These are phyloP conservation scores for Aureobasidium lini DNA, from an alignment of 2,329 filamentous ascomycete species.

Conservation along the genomic window DNA sequence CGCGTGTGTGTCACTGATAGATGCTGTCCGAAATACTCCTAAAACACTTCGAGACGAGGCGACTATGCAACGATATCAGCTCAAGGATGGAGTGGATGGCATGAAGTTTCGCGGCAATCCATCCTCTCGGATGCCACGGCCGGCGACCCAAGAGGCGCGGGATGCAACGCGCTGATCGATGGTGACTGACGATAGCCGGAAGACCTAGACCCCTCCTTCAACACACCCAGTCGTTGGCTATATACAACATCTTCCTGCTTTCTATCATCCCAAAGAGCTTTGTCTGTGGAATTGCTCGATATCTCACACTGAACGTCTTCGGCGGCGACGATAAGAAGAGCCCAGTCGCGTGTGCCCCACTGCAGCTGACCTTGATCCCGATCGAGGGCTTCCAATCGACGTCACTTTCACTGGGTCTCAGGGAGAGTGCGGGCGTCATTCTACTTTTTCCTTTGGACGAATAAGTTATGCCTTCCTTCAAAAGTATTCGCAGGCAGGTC, in stretches of 20 bases:
- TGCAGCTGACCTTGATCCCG: slow-evolving; percentile 3
- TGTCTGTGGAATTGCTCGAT: neutral
- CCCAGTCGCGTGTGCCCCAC: neutral
- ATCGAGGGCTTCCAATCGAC: neutral
- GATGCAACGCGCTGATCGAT: slow-evolving; percentile 8
- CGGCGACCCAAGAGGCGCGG: neutral
- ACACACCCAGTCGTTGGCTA: neutral
- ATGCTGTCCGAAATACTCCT: neutral
- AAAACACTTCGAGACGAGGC: neutral
- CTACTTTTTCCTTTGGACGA: slow-evolving; percentile 1
- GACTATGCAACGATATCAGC: neutral
- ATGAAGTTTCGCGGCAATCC: neutral
- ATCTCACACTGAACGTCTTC: neutral
- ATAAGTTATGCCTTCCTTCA: slow-evolving; percentile 38
- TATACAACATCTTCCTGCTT: neutral
- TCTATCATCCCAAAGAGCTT: neutral
- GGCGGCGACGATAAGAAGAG: neutral
- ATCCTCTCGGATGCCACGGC: slow-evolving; percentile 5
- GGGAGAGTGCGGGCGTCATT: slow-evolving; percentile 8
- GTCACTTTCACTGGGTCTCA: neutral
- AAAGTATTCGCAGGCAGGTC: slow-evolving; percentile 31
- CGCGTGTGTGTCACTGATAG: neutral
- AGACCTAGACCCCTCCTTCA: slow-evolving; percentile 8
- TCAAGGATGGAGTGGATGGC: neutral
- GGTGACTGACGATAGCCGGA: neutral